Evolutionary conservation across 2,329 filamentous ascomycete species (phyloP), one percentile per base, ranked within the genome.

Genomic region (Ceratocystis alfenasii): DNA sequence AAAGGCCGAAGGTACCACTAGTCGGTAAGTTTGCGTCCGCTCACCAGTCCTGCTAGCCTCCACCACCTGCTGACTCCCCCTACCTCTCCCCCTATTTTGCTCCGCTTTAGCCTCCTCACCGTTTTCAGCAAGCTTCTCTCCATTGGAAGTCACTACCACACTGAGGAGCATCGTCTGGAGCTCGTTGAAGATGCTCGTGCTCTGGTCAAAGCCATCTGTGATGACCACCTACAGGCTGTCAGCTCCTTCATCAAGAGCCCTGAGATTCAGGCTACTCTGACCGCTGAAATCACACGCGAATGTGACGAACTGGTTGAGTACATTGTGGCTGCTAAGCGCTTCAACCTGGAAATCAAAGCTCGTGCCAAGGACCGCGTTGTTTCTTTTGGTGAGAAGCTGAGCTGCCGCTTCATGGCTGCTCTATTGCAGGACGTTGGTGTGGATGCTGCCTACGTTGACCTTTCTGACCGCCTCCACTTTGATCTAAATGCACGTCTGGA

Each of bases 331-430:
- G 82, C 83, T 8, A 84, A 83, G 74, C 79, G 84, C 69, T 87
- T 86, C 75, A 84, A 86, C 72, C 78, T 87, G 53, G 88, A 92
- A 74, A 88, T 92, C 72, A 90, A 89, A 73, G 83, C 87, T 5
- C 82, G 87, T 71, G 87, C 87, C 67, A 89, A 91, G 74, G 89
- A 94, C 73, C 88, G 93, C 71, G 90, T 99, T 69, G 87, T 97
- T 68, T 95, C 91, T 74, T 91, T 94, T 71, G 94, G 94, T 65
- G 94, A 99, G 81, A 97, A 96, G 78, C 79, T 99, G 70, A 95
- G 90, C 76, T 97, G 93, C 75, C 83, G 87, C 41, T 94, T 94
- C 75, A 92, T 99, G 88, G 83, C 93, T 25, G 86, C 88, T 5
- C 76, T 97, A 68, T 77, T 99, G 69, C 85, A 88, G 73, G 91